Base-by-base conservation (phyloP, 305 asterid genomes). In the Solanum hybrid region DNA sequence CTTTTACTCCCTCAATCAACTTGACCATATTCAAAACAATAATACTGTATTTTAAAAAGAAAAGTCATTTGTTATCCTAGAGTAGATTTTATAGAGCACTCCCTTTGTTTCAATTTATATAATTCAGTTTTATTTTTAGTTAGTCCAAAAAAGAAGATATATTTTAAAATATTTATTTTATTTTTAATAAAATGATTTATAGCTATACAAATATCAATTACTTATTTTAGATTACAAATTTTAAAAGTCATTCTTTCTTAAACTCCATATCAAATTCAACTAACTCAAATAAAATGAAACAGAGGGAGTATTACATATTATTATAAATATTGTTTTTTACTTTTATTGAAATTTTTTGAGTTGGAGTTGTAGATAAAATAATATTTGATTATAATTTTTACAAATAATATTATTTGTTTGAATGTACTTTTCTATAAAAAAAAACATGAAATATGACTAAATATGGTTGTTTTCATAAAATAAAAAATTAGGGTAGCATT, bases 101-200 rank as follows among this genome's bases (percentile, higher is more conserved):
- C 3, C 0, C 22, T 46, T 0, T 46, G 0, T 46, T 46, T 46
- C 22, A 14, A 0, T 46, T 46, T 46, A 14, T 46, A 5, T 46
- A 1, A 46, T 46, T 46, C 1, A 46, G 0, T 5, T 46, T 46
- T 46, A 0, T 0, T 46, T 14, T 46, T 46, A 46, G 22, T 14
- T 46, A 46, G 0, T 46, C 6, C 7, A 14, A 5, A 46, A 42
- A 5, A 5, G 11, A 46, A 2, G 56, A 14, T 14, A 46, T 46
- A 46, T 46, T 46, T 14, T 46, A 46, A 14, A 46, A 5, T 46
- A 14, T 46, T 46, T 0, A 14, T 46, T 46, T 14, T 46, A 46
- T 2, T 14, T 5, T 46, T 46, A 46, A 46, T 14, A 0, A 46
- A 14, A 5, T 46, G 1, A 14, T 5, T 46, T 14, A 0, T 46